These are phyloP conservation scores for Elaeis oleifera DNA, from an alignment of 202 grass and related monocot genomes.

Conservation along the genomic window DNA sequence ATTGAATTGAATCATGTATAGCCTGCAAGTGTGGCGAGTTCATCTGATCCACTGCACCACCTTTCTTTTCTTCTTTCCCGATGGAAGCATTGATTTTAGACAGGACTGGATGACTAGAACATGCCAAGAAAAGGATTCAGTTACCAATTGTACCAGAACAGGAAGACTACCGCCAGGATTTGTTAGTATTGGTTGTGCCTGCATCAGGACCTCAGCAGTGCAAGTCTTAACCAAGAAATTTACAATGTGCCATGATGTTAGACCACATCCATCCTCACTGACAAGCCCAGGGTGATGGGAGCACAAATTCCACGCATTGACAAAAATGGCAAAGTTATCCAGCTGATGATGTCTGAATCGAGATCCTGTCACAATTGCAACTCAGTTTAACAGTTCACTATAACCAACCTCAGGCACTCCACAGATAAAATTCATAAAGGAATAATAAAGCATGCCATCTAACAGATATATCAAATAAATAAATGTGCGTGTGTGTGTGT, in stretches of 20 bases:
- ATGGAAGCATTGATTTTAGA: slow-evolving; percentile 50
- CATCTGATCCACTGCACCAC: slow-evolving; percentile 33
- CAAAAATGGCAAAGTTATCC: slow-evolving; percentile 85
- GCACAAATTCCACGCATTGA: slow-evolving; percentile 84
- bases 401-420: too few species aligned
- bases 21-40: slow-evolving; percentile 56
- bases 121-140: slow-evolving; percentile 84
- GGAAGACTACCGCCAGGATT: slow-evolving; percentile 56
- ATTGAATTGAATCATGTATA: slow-evolving; percentile 50
- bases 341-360: slow-evolving; percentile 63
- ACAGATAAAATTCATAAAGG: too few species aligned
- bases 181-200: slow-evolving; percentile 33
- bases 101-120: slow-evolving; percentile 67
- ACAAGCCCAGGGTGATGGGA: slow-evolving; percentile 31
- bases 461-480: too few species aligned
- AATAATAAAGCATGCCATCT: too few species aligned
- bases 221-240: slow-evolving; percentile 56
- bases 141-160: slow-evolving; percentile 60
- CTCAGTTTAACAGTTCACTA: too few species aligned
- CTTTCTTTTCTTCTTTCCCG: slow-evolving; percentile 95
- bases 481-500: too few species aligned
- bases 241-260: slow-evolving; percentile 65
- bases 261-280: slow-evolving; percentile 23
- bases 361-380: slow-evolving; percentile 45
- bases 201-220: slow-evolving; percentile 42